These are phyloP conservation scores for Hypoxylon sp. DNA, from an alignment of 2,329 filamentous ascomycete genomes.

Conservation along the genomic window DNA sequence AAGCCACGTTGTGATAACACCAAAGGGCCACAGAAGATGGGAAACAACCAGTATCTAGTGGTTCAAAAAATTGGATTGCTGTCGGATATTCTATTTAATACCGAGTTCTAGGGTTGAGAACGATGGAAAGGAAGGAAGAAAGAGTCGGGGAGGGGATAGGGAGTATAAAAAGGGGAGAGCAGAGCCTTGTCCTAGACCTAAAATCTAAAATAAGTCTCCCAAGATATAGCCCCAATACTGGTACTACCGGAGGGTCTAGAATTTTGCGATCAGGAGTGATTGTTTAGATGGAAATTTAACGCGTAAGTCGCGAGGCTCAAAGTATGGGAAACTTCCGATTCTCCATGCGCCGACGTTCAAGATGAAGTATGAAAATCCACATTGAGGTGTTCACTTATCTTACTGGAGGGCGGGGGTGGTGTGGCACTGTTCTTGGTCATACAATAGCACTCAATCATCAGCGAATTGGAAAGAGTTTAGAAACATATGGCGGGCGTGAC, in stretches of 20 bases:
- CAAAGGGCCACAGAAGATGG: neutral
- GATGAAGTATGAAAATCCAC: neutral
- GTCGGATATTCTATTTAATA: neutral
- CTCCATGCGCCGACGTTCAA: neutral
- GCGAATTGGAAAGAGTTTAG: neutral
- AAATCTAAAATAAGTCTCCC: no score
- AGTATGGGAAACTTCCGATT: neutral
- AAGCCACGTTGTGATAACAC: neutral
- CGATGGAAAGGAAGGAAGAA: neutral
- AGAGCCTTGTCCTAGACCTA: neutral
- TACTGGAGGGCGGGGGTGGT: neutral
- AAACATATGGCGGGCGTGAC: neutral
- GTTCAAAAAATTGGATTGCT: neutral
- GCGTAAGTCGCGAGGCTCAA: neutral
- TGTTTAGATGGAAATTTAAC: no score
- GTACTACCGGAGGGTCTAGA: no score
- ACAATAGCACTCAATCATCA: neutral
- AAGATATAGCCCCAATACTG: no score
- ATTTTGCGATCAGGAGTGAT: no score
- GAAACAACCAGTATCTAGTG: neutral
- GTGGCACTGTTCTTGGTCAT: neutral
- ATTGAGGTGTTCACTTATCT: no score
- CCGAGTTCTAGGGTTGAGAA: neutral
- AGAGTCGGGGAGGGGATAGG: neutral
- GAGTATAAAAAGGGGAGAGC: neutral